A percentile compares a stretch with the other conserved stretches of the same genome.
Conservation (phyloP, 164 flowering plant species). For the Tetrastigma voinierianum region DNA sequence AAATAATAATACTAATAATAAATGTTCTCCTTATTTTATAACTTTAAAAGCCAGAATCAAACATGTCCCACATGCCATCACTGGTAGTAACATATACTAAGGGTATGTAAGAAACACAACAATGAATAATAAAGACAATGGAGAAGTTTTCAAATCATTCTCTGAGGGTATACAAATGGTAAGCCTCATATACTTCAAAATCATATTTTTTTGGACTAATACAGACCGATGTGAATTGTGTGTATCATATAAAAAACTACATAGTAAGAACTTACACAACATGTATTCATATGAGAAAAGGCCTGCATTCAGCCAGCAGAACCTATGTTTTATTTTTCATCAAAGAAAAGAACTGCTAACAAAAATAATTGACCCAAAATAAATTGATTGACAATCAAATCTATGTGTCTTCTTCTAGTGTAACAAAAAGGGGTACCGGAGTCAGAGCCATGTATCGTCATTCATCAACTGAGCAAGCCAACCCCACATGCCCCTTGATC, state of each 20-base stretch:
- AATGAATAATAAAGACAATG: too few species aligned
- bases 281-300: constrained; percentile 9
- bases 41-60: too few species aligned
- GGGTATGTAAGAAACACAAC: too few species aligned
- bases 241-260: constrained; percentile 3
- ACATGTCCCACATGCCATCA: too few species aligned
- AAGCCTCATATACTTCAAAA: neutral
- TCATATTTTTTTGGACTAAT: neutral
- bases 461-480: constrained; percentile 84
- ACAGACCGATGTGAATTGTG: constrained; percentile 6
- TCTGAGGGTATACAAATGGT: neutral
- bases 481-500: constrained; percentile 94
- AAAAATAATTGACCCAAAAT: neutral
- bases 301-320: neutral
- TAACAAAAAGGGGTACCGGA: neutral
- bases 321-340: constrained; percentile 19
- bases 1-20: too few species aligned
- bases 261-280: constrained; percentile 7
- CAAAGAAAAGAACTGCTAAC: constrained; percentile 5
- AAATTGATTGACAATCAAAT: constrained; percentile 8
- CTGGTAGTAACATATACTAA: too few species aligned
- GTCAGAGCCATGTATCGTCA: constrained; percentile 45
- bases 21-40: too few species aligned
- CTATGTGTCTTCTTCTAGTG: constrained; percentile 5
- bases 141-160: neutral